phyloP scores from a whole-genome alignment of 78 protist species.

The Polysphondylium violaceum region DNA sequence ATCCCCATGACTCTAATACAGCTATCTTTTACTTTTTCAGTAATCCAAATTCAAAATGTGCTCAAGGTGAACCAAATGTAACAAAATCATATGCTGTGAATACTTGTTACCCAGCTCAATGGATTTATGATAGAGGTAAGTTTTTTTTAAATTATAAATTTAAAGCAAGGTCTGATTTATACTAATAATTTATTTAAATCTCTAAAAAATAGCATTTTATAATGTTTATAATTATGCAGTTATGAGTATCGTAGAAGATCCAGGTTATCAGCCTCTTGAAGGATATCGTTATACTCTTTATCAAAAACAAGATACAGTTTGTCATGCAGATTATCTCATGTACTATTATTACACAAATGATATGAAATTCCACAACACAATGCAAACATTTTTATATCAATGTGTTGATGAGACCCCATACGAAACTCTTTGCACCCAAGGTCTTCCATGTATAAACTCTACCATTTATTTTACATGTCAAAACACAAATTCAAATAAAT shows the following conservation, averaged over 20 bases:
- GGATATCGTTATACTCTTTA: slow-evolving; percentile 20
- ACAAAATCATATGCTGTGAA: neutral
- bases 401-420: slow-evolving; percentile 2
- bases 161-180: neutral
- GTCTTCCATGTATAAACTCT: neutral
- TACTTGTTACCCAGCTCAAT: slow-evolving; percentile 6
- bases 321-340: slow-evolving; percentile 12
- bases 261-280: slow-evolving; percentile 12
- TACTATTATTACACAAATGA: slow-evolving; percentile 33
- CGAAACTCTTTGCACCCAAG: slow-evolving; percentile 6
- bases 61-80: slow-evolving; percentile 1
- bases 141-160: too few relatives aligned
- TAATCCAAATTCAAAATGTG: slow-evolving; percentile 9
- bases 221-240: slow-evolving; percentile 17
- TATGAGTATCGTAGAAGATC: slow-evolving; percentile 18
- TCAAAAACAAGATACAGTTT: neutral
- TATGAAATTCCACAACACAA: neutral
- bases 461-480: neutral
- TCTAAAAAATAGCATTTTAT: slow-evolving; percentile 1
- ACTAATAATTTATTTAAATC: neutral
- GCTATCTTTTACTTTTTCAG: neutral
- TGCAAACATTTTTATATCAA: slow-evolving; percentile 1
- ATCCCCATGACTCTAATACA: neutral
- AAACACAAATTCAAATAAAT: neutral
- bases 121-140: neutral